phyloP scores from a whole-genome alignment of 257 asterid species.

The Lycium ferocissimum region DNA sequence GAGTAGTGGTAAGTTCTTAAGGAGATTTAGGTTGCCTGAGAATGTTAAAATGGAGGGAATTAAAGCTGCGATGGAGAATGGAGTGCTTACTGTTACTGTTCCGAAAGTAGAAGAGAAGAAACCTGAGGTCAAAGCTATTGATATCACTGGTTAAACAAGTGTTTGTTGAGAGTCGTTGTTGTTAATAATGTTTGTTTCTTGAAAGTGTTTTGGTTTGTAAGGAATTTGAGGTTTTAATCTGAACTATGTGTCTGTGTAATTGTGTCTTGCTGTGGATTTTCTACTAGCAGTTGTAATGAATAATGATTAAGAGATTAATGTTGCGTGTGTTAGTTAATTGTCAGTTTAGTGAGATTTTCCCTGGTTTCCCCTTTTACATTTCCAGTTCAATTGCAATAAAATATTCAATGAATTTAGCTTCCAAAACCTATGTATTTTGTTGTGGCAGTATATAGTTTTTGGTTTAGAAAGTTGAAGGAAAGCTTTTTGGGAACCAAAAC shows the following conservation, averaged over 20 bases:
- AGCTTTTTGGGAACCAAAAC: too few species aligned
- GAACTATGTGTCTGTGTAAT: background rate
- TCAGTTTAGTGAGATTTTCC: too few species aligned
- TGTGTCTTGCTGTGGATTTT: background rate
- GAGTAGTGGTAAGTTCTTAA: background rate
- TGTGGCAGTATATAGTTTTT: too few species aligned
- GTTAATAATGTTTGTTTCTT: background rate
- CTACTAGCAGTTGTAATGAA: background rate
- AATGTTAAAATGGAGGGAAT: background rate
- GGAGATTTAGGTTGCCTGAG: conserved; percentile 14
- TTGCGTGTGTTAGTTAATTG: background rate
- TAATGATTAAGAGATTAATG: background rate
- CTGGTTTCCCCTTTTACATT: too few species aligned
- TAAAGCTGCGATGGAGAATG: conserved; percentile 18
- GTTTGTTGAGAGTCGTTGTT: too few species aligned
- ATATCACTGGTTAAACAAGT: background rate
- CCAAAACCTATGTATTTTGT: too few species aligned
- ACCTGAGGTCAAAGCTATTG: background rate
- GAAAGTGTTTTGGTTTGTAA: too few species aligned
- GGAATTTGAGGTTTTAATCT: background rate
- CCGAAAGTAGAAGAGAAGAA: conserved; percentile 12
- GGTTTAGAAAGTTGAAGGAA: too few species aligned
- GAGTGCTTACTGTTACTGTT: conserved; percentile 13
- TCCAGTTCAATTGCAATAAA: too few species aligned
- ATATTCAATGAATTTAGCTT: too few species aligned